These are phyloP conservation scores for Calonectria crousiana DNA, from an alignment of 2,329 filamentous ascomycete genomes.

Conservation along the genomic window DNA sequence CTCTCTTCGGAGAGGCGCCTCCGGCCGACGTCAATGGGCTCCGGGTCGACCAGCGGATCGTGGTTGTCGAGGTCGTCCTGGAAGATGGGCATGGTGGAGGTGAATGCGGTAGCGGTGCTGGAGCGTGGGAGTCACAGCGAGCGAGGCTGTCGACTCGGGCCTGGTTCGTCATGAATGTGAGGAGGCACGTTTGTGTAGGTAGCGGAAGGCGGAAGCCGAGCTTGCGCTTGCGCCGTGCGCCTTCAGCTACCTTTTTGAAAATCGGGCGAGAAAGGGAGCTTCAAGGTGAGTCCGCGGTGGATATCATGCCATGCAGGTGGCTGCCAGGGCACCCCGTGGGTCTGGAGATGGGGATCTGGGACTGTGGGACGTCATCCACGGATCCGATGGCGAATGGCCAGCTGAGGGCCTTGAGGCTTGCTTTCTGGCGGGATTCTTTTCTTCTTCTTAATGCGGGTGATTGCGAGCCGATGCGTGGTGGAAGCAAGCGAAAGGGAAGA, in stretches of 20 bases:
- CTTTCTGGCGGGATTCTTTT: conserved; percentile 21
- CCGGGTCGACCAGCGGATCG: conserved; percentile 39
- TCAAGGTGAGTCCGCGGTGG: conserved; percentile 33
- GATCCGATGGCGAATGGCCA: conserved; percentile 37
- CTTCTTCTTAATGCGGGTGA: background rate
- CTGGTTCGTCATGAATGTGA: conserved; percentile 37
- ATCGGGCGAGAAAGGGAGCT: conserved; percentile 9
- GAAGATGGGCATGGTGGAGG: conserved; percentile 67
- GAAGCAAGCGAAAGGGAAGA: background rate
- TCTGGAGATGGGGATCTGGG: conserved; percentile 38
- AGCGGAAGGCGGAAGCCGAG: conserved; percentile 19
- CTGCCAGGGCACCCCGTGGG: conserved; percentile 39
- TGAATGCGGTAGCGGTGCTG: conserved; percentile 13
- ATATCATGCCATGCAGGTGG: conserved; percentile 40
- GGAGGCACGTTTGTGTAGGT: conserved; percentile 8
- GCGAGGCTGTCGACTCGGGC: conserved; percentile 37
- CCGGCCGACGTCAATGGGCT: conserved; percentile 31
- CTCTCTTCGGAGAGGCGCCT: conserved; percentile 68
- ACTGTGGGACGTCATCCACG: conserved; percentile 43
- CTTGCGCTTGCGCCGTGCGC: conserved; percentile 19
- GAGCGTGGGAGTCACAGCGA: conserved; percentile 51
- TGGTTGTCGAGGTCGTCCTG: conserved; percentile 62
- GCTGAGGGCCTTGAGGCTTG: conserved; percentile 30
- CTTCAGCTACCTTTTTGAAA: conserved; percentile 14
- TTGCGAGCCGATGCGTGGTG: background rate